Evolutionary conservation across 2,329 filamentous ascomycete genomes (phyloP).

Genomic region (Paecilomyces formosus): DNA sequence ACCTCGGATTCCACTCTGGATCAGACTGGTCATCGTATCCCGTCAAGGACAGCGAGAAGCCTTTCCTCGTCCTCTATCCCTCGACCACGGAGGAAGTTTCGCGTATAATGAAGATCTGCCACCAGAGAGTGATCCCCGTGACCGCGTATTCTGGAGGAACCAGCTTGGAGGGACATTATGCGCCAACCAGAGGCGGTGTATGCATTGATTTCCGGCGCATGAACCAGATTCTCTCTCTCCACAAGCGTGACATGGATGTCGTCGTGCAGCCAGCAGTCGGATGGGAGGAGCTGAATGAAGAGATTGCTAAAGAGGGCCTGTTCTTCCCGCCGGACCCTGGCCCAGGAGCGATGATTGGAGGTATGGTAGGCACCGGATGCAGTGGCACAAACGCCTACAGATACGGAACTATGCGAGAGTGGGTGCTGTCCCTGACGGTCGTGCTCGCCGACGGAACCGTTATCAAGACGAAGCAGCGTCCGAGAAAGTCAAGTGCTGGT

Average conservation of each 20-base stretch:
- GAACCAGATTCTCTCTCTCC: constrained; percentile 69
- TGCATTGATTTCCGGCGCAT: constrained; percentile 82
- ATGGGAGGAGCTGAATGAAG: constrained; percentile 80
- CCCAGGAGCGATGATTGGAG: constrained; percentile 85
- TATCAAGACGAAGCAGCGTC: constrained; percentile 80
- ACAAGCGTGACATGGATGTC: constrained; percentile 70
- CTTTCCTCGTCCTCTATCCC: constrained; percentile 65
- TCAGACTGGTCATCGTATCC: constrained; percentile 56
- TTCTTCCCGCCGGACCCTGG: constrained; percentile 93
- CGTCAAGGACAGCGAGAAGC: constrained; percentile 33
- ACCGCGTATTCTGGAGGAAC: constrained; percentile 84
- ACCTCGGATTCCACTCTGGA: constrained; percentile 51
- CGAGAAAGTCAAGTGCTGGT: constrained; percentile 81
- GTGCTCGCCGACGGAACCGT: constrained; percentile 85
- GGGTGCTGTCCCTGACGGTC: constrained; percentile 80
- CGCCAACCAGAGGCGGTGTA: constrained; percentile 72
- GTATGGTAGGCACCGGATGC: constrained; percentile 49
- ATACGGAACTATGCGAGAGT: constrained; percentile 92
- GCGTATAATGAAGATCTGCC: constrained; percentile 82
- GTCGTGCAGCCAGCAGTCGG: constrained; percentile 74
- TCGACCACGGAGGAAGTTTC: constrained; percentile 73
- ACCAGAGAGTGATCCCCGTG: constrained; percentile 71
- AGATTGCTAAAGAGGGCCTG: constrained; percentile 62
- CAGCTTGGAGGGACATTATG: constrained; percentile 81
- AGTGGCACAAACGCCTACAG: constrained; percentile 81